Evolutionary conservation across 371 early-diverging fungal genomes (phyloP).

Genomic region (Caulochytrium protostelioides): DNA sequence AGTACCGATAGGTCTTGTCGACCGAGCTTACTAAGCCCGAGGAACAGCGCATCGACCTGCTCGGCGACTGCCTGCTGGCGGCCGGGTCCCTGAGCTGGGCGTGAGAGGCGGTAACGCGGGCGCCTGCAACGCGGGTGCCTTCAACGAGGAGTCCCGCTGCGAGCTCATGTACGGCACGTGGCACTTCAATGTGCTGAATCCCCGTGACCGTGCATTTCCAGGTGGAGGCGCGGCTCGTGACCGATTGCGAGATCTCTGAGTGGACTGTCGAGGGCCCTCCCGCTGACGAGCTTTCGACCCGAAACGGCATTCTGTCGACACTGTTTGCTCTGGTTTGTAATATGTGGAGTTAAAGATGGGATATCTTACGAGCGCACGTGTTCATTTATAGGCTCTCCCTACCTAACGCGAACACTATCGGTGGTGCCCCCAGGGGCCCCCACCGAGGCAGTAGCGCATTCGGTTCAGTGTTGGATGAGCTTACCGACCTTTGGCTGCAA

Average conservation of each 20-base stretch:
- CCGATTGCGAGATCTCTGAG: conserved; percentile 28
- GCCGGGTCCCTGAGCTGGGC: conserved; percentile 32
- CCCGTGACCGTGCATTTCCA: conserved; percentile 22
- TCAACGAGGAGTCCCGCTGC: conserved; percentile 35
- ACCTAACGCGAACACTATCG: too few species aligned
- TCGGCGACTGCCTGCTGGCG: conserved; percentile 33
- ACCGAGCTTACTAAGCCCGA: conserved; percentile 24
- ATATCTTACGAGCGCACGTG: too few species aligned
- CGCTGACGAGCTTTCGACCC: conserved; percentile 33
- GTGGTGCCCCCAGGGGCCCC: too few species aligned
- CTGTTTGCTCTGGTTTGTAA: conserved; percentile 29
- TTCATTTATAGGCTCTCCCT: too few species aligned
- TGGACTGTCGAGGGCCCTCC: conserved; percentile 38
- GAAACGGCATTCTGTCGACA: conserved; percentile 35
- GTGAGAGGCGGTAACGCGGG: too few species aligned
- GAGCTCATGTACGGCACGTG: conserved; percentile 28
- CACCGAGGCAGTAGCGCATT: too few species aligned
- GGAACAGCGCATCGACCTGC: conserved; percentile 23
- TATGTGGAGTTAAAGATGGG: too few species aligned
- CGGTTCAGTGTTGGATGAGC: too few species aligned
- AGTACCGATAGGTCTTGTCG: conserved; percentile 30
- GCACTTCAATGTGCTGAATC: conserved; percentile 21
- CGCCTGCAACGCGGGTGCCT: too few species aligned
- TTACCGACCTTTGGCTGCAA: too few species aligned
- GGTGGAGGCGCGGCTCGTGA: conserved; percentile 25